Percentiles rank a stretch among this genome's conserved stretches.
phyloP scores from a whole-genome alignment of 345 rosid species.

The Turritis glabra region DNA sequence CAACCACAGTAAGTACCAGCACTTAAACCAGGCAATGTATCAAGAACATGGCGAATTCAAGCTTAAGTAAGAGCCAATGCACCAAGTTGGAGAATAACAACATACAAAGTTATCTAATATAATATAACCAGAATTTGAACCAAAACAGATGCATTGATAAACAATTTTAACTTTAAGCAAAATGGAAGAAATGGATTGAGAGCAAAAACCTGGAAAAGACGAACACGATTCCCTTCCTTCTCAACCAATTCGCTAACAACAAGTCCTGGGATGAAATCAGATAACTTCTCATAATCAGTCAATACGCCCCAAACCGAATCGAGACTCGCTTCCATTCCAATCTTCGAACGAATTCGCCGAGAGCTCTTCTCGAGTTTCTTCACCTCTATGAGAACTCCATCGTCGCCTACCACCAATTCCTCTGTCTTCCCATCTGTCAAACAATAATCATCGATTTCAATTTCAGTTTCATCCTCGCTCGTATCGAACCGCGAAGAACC shows the following conservation, averaged over 20 bases:
- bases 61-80: not conserved
- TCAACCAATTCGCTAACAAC: constrained; percentile 80
- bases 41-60: constrained; percentile 10
- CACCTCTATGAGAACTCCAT: constrained; percentile 58
- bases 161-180: not conserved
- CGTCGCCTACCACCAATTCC: constrained; percentile 44
- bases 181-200: not conserved
- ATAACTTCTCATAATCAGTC: constrained; percentile 79
- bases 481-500: constrained; percentile 18
- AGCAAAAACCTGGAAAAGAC: constrained; percentile 67
- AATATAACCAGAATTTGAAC: not conserved
- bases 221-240: constrained; percentile 67
- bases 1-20: not conserved
- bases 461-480: constrained; percentile 19
- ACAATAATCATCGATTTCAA: constrained; percentile 31
- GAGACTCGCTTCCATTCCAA: constrained; percentile 67
- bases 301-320: constrained; percentile 73
- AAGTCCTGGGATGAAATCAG: constrained; percentile 78
- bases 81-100: not conserved
- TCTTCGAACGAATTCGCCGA: constrained; percentile 68
- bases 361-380: constrained; percentile 62
- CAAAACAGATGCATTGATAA: not conserved
- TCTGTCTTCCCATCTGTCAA: constrained; percentile 44
- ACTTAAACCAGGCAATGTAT: not conserved
- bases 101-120: not conserved